phyloP scores from a whole-genome alignment of 371 early-diverging fungal genomes.

The Mucor piriformis region DNA sequence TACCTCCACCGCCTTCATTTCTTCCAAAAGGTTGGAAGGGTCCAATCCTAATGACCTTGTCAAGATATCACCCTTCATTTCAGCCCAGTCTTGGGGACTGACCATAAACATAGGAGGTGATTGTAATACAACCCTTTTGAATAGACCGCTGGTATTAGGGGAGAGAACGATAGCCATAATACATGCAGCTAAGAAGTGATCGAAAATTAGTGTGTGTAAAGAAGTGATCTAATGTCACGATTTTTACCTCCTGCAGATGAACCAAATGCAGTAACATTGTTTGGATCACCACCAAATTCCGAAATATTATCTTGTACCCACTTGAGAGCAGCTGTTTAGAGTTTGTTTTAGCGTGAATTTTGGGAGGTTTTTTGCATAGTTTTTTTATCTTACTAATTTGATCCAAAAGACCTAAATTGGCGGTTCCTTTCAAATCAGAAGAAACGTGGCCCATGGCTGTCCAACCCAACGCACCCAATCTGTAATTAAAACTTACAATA shows the following conservation, averaged over 20 bases:
- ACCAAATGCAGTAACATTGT: slow-evolving; percentile 41
- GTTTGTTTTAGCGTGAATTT: too few relatives aligned
- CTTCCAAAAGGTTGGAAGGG: slow-evolving; percentile 10
- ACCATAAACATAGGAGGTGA: slow-evolving; percentile 41
- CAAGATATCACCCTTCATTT: slow-evolving; percentile 34
- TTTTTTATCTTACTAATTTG: slow-evolving; percentile 30
- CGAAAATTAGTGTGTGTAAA: too few relatives aligned
- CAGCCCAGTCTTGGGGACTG: slow-evolving; percentile 36
- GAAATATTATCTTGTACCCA: slow-evolving; percentile 38
- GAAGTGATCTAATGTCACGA: neutral
- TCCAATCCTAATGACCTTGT: slow-evolving; percentile 30
- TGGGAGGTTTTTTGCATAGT: neutral
- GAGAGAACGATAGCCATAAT: slow-evolving; percentile 26
- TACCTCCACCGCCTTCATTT: slow-evolving; percentile 23
- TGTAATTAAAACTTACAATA: slow-evolving; percentile 43
- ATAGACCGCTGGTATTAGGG: slow-evolving; percentile 26
- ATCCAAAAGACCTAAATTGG: slow-evolving; percentile 40
- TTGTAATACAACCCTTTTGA: slow-evolving; percentile 29
- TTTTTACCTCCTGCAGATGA: slow-evolving; percentile 42
- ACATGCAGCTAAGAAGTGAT: slow-evolving; percentile 27
- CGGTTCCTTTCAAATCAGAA: slow-evolving; percentile 23
- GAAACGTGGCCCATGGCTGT: slow-evolving; percentile 36
- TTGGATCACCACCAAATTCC: slow-evolving; percentile 35
- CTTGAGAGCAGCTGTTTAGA: slow-evolving; percentile 25
- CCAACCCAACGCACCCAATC: slow-evolving; percentile 42